A percentile compares a stretch with the other conserved stretches of the same genome.
These are phyloP conservation scores for Gnomoniopsis smithogilvyi DNA, from an alignment of 2,329 filamentous ascomycete species.

Conservation along the genomic window DNA sequence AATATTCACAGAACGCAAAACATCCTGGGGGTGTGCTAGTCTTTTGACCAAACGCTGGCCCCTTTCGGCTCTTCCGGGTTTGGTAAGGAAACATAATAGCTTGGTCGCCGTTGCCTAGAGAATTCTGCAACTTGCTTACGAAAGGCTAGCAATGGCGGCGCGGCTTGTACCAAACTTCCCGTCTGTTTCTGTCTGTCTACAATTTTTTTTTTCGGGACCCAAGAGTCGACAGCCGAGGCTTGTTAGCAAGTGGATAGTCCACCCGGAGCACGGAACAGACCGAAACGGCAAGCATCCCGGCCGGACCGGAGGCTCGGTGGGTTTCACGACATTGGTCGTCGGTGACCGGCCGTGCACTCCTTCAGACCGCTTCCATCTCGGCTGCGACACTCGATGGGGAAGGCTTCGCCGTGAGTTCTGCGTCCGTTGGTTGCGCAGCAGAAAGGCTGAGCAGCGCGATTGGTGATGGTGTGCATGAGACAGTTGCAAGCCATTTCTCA, in stretches of 20 bases:
- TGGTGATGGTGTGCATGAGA: too few relatives aligned
- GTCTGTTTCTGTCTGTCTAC: background rate
- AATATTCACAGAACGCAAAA: background rate
- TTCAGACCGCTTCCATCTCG: background rate
- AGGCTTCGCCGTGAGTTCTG: background rate
- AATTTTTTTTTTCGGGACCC: background rate
- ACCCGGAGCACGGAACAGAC: slow-evolving; percentile 2
- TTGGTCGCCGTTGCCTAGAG: background rate
- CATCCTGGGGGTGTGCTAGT: background rate
- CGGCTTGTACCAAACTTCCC: background rate
- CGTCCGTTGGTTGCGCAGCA: too few relatives aligned
- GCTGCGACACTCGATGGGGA: background rate
- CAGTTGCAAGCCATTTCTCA: too few relatives aligned
- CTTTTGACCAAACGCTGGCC: background rate
- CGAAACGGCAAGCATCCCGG: slow-evolving; percentile 2
- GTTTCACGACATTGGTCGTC: slow-evolving; percentile 1
- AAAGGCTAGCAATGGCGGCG: too few relatives aligned
- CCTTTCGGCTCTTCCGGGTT: background rate
- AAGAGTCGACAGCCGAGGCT: slow-evolving; percentile 5
- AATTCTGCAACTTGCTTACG: background rate
- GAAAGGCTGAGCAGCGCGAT: too few relatives aligned
- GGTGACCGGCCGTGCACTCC: slow-evolving; percentile 1
- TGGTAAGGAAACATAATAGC: background rate
- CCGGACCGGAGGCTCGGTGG: background rate
- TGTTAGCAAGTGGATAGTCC: background rate